phyloP scores from a whole-genome alignment of 352 stramenopile genomes.

The Pythium coloratum region DNA sequence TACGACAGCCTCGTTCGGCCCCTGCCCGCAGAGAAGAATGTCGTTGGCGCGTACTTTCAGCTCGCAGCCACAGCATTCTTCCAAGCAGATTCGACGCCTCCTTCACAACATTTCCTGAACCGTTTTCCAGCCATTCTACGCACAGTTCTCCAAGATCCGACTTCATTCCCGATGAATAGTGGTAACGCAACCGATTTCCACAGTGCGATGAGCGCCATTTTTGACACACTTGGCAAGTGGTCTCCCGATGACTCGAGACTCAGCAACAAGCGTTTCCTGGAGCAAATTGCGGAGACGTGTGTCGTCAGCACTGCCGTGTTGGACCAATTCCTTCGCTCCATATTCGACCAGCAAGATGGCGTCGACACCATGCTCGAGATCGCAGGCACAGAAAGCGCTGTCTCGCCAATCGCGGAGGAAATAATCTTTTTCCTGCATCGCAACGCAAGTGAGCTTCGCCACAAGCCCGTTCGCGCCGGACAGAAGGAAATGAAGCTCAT shows the following conservation, averaged over 20 bases:
- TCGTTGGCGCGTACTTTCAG: not conserved
- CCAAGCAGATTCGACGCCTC: not conserved
- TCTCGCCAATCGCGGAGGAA: not conserved
- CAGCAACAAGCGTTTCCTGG: not conserved
- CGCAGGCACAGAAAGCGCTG: not conserved
- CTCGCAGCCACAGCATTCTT: not conserved
- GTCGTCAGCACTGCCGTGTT: not conserved
- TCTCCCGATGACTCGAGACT: not conserved
- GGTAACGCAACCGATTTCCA: not conserved
- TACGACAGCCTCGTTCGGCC: not conserved
- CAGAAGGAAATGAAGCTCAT: conserved; percentile 9
- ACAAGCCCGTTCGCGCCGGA: conserved; percentile 14
- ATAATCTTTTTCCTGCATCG: conserved; percentile 13
- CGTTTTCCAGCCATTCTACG: not conserved
- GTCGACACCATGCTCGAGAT: conserved; percentile 6
- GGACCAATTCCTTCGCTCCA: not conserved
- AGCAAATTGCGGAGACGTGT: not conserved
- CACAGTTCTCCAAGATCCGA: not conserved
- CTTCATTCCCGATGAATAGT: not conserved
- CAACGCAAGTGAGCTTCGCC: conserved; percentile 5
- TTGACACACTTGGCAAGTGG: not conserved
- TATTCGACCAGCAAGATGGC: conserved; percentile 8
- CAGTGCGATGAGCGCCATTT: not conserved
- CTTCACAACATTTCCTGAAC: not conserved
- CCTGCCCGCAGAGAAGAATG: not conserved